These are phyloP conservation scores for Leccinum rimulosum DNA, from an alignment of 768 basidiomycete species.

Conservation along the genomic window DNA sequence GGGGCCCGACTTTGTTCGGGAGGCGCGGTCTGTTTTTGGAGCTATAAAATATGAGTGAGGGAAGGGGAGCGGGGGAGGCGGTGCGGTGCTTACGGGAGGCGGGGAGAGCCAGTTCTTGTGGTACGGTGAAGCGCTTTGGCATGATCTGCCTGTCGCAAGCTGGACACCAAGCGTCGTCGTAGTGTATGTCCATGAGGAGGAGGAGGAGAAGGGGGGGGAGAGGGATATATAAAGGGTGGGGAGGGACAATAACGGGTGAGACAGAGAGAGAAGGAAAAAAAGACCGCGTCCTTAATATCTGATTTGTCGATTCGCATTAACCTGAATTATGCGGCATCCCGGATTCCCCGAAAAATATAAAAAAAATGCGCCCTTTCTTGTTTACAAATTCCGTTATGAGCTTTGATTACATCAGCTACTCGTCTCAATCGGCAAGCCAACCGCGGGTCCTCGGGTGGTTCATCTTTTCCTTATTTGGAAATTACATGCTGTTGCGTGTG, in stretches of 20 bases:
- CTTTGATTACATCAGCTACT: slow-evolving; percentile 27
- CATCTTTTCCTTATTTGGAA: slow-evolving; percentile 14
- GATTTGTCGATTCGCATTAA: slow-evolving; percentile 35
- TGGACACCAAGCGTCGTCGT: slow-evolving; percentile 80
- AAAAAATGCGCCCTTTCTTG: slow-evolving; percentile 17
- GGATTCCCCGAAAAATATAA: slow-evolving; percentile 22
- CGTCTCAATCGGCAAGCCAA: slow-evolving; percentile 28
- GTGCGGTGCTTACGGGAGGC: slow-evolving; percentile 27
- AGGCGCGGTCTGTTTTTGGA: slow-evolving; percentile 33
- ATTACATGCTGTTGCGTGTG: slow-evolving; percentile 25
- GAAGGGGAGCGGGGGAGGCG: slow-evolving; percentile 23
- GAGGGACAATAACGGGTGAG: slow-evolving; percentile 16
- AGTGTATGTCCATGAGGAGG: slow-evolving; percentile 33
- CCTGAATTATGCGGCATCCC: slow-evolving; percentile 23
- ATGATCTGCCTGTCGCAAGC: slow-evolving; percentile 74
- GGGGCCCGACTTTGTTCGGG: slow-evolving; percentile 36
- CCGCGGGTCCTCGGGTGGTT: slow-evolving; percentile 34
- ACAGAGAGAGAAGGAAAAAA: slow-evolving; percentile 28
- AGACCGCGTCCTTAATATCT: slow-evolving; percentile 36
- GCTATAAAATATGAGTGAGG: slow-evolving; percentile 13
- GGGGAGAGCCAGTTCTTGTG: slow-evolving; percentile 32
- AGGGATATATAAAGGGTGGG: slow-evolving; percentile 9
- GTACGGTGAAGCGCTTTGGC: slow-evolving; percentile 68
- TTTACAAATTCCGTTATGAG: slow-evolving; percentile 34
- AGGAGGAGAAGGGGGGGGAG: slow-evolving; percentile 8